Base-by-base conservation (phyloP, 2,329 filamentous ascomycete species). In the Fusarium sp. region DNA sequence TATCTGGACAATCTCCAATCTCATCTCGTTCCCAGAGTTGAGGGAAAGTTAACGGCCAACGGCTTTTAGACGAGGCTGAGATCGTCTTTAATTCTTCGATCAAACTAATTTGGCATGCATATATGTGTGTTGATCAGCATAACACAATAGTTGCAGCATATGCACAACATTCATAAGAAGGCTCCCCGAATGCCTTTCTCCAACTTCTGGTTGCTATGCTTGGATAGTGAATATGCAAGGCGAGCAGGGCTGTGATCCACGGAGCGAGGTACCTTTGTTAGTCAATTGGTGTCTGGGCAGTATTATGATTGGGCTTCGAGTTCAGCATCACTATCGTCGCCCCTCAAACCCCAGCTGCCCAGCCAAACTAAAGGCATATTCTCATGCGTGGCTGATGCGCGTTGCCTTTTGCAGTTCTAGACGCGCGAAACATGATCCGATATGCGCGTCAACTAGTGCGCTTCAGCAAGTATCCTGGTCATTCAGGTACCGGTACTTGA, bases 361-460 rank as follows among this genome's bases (percentile, higher is more conserved):
- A 64, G 41, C 41, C 47, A 55, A 45, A 65, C 60, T 61, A 66
- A 48, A 64, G 52, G 63, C 51, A 63, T 64, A 72, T 66, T 58
- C 63, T 77, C 61, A 72, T 78, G 75, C 70, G 75, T 62, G 66
- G 75, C 70, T 77, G 66, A 78, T 78, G 75, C 77, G 75, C 77
- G 76, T 78, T 78, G 55, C 77, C 74, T 62, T 74, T 78, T 78
- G 68, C 66, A 77, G 77, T 75, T 68, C 70, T 78, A 78, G 75
- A 79, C 73, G 75, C 75, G 77, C 70, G 72, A 78, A 67, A 78
- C 72, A 78, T 78, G 75, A 75, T 78, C 77, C 77, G 77, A 78
- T 78, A 78, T 78, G 77, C 77, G 77, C 77, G 77, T 78, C 77
- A 78, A 71, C 75, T 78, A 78, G 77, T 72, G 77, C 76, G 70